These are phyloP conservation scores for Xylariaceae sp. DNA, from an alignment of 2,329 filamentous ascomycete species.

Conservation along the genomic window DNA sequence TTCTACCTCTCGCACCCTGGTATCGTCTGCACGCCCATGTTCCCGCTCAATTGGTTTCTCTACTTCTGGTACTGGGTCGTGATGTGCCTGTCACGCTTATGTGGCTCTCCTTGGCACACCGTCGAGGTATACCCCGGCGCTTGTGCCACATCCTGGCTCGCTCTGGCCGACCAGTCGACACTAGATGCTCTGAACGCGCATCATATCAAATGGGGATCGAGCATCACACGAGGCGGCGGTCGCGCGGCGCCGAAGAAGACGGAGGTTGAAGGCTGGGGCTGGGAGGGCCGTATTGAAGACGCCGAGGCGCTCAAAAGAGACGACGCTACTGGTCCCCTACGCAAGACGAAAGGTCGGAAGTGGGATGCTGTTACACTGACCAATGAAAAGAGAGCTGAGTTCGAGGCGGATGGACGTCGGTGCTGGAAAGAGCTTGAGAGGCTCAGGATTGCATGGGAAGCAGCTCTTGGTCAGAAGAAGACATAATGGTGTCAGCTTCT, in stretches of 20 bases:
- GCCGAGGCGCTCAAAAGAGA: slow-evolving; percentile 51
- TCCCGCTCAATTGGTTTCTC: slow-evolving; percentile 75
- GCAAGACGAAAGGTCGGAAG: slow-evolving; percentile 64
- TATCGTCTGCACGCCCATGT: slow-evolving; percentile 80
- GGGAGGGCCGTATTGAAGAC: slow-evolving; percentile 63
- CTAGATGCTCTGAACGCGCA: slow-evolving; percentile 63
- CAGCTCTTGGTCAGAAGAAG: slow-evolving; percentile 41
- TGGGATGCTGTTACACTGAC: slow-evolving; percentile 65
- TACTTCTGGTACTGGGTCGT: slow-evolving; percentile 71
- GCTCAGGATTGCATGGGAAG: slow-evolving; percentile 71
- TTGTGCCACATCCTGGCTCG: slow-evolving; percentile 77
- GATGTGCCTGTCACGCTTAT: slow-evolving; percentile 74
- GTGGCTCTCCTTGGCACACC: slow-evolving; percentile 90
- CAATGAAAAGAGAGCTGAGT: slow-evolving; percentile 63
- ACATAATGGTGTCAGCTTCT: neutral
- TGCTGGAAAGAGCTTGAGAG: slow-evolving; percentile 77
- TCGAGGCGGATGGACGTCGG: slow-evolving; percentile 65
- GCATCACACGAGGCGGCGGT: slow-evolving; percentile 65
- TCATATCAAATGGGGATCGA: slow-evolving; percentile 83
- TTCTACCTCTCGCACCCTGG: slow-evolving; percentile 88
- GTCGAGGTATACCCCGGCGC: slow-evolving; percentile 80
- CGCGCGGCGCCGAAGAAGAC: slow-evolving; percentile 72
- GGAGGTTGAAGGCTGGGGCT: slow-evolving; percentile 88
- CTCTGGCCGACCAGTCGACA: slow-evolving; percentile 68
- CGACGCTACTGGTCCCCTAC: slow-evolving; percentile 57